Evolutionary conservation across 1,284 basidiomycete species (phyloP).

Genomic region (Somion occarium): DNA sequence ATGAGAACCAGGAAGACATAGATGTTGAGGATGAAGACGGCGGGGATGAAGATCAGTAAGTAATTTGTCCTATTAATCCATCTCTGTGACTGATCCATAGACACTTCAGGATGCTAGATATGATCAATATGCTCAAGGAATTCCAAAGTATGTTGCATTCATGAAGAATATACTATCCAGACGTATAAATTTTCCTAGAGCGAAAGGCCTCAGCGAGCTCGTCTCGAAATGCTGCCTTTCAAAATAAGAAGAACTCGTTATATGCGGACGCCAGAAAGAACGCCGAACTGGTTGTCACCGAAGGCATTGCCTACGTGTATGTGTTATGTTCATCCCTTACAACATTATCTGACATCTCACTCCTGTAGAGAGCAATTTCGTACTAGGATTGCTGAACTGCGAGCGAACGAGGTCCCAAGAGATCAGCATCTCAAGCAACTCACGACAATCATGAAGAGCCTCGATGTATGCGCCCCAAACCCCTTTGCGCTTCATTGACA

Average conservation of each 20-base stretch:
- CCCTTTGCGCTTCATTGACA: slow-evolving; percentile 3
- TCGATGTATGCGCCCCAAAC: slow-evolving; percentile 20
- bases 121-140: slow-evolving; percentile 28
- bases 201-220: slow-evolving; percentile 27
- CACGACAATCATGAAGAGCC: slow-evolving; percentile 18
- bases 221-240: slow-evolving; percentile 23
- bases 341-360: neutral
- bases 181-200: slow-evolving; percentile 16
- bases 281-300: slow-evolving; percentile 20
- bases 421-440: slow-evolving; percentile 21
- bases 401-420: slow-evolving; percentile 21
- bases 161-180: neutral
- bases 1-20: slow-evolving; percentile 3
- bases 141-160: slow-evolving; percentile 23
- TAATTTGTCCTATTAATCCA: neutral
- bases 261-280: slow-evolving; percentile 24
- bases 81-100: neutral
- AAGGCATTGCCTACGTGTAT: slow-evolving; percentile 26
- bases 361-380: slow-evolving; percentile 24
- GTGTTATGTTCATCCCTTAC: slow-evolving; percentile 5
- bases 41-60: slow-evolving; percentile 24
- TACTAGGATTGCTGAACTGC: slow-evolving; percentile 21
- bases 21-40: slow-evolving; percentile 15
- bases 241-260: slow-evolving; percentile 26
- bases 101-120: slow-evolving; percentile 23